Base-by-base conservation (phyloP, 768 basidiomycete genomes). In the Paxillus involutus region DNA sequence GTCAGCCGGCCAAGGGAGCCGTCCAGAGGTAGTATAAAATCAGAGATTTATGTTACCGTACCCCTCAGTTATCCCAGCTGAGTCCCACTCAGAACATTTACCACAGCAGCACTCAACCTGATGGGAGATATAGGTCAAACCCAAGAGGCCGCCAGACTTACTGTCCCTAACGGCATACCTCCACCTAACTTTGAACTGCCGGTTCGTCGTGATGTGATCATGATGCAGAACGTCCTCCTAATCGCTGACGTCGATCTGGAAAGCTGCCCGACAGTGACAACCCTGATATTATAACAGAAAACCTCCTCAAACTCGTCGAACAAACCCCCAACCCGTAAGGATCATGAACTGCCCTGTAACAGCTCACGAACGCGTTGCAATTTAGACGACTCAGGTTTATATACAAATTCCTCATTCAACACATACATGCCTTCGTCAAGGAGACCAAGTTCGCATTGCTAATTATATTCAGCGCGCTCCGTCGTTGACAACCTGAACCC, bases 111-210 rank as follows among this genome's bases (percentile, higher is more conserved):
- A 33, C 6, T 44, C 43, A 58, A 2, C 51, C 62, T 67, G 58
- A n/a, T n/a, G n/a, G 8, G 51, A 5, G 56, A 59, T 39, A 57
- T 56, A 19, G 24, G 13, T 16, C 50, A 53, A 3, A 60, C 65
- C 1, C 47, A 47, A 16, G 39, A 53, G 2, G 13, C 12, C 3
- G 58, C 59, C 52, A 44, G 55, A 9, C 32, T 46, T 4, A 76
- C 77, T 14, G 64, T 71, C 16, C 67, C 75, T 0, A 80, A 80
- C 40, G 78, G 77, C 3, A 55, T 78, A 16, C 51, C 71, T 3
- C 59, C 69, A 21, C 78, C 79, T 3, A 61, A 47, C 44, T 63
- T 78, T 33, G 46, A 69, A 44, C 64, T 81, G 10, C 79, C 75
- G 39, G 79, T 80, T 59, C 44, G 77, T 41, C 6, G 2, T 36